Conservation (phyloP, 2,329 filamentous ascomycete genomes). For the Hypoxylon sp. region DNA sequence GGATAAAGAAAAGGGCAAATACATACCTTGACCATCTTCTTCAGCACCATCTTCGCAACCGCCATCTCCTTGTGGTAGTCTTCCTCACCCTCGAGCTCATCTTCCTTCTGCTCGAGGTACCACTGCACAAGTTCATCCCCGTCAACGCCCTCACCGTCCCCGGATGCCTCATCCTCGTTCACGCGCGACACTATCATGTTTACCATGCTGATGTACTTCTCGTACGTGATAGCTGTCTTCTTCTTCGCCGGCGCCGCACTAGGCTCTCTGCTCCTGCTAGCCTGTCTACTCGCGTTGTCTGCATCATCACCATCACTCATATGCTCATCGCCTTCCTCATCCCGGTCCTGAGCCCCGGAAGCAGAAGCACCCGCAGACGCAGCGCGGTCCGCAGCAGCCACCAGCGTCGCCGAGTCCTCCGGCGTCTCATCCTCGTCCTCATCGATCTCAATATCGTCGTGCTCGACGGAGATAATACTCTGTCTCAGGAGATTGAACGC, state of each 20-base stretch:
- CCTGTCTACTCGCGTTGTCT: slow-evolving; percentile 55
- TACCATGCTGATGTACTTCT: slow-evolving; percentile 93
- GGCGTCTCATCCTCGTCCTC: slow-evolving; percentile 75
- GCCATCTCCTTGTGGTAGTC: slow-evolving; percentile 78
- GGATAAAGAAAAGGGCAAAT: slow-evolving; percentile 19
- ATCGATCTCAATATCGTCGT: slow-evolving; percentile 96
- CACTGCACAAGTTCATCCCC: slow-evolving; percentile 85
- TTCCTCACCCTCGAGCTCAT: slow-evolving; percentile 84
- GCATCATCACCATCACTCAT: slow-evolving; percentile 65
- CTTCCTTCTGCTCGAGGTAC: slow-evolving; percentile 94
- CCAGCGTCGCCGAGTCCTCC: slow-evolving; percentile 63
- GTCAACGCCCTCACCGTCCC: slow-evolving; percentile 84
- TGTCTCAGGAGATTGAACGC: slow-evolving; percentile 92
- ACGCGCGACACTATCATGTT: slow-evolving; percentile 87
- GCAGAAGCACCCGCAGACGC: slow-evolving; percentile 56
- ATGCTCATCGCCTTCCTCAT: slow-evolving; percentile 62
- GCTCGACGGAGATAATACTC: slow-evolving; percentile 97
- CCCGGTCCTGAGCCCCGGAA: slow-evolving; percentile 47
- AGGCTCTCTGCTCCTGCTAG: slow-evolving; percentile 29
- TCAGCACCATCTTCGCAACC: slow-evolving; percentile 78
- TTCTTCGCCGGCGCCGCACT: slow-evolving; percentile 65
- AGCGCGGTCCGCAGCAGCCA: slow-evolving; percentile 66
- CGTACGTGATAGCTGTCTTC: slow-evolving; percentile 89
- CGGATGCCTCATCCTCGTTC: slow-evolving; percentile 82
- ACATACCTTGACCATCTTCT: slow-evolving; percentile 94